Evolutionary conservation across 179 eudicot genomes (phyloP), one percentile per base, ranked within the genome.

Genomic region (Actinidia arguta): DNA sequence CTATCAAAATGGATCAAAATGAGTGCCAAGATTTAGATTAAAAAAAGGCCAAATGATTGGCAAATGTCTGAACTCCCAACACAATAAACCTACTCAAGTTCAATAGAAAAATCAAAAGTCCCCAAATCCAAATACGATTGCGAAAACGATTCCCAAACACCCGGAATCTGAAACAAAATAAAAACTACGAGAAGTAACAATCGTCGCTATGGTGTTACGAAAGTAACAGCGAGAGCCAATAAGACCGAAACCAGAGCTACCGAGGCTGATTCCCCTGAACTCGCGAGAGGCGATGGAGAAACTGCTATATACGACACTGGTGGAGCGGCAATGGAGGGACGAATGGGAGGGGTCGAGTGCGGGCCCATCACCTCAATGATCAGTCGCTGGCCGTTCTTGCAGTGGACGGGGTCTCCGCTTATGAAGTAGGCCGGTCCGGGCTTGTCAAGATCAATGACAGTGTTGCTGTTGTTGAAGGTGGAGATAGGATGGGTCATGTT

Each of bases 361-460:
- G 39, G 39, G 39, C 72, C 44, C 84, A 86, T 84, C 24, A 92
- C 93, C 10, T 91, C 85, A 0, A 92, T 82, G 27, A 73, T 63
- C 10, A 92, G 47, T 6, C 89, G 81, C 76, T 91, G 96, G 18
- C 94, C 96, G 31, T 47, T 77, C 10, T 27, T 54, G 84, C 97
- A 93, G 79, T 91, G 89, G 3, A 81, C 87, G 4, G 22, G 39
- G 16, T 81, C 58, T 1, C 94, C 94, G 56, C 95, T 93, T 17
- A 90, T 86, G 85, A 91, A 92, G 86, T 92, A 93, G 31, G 62
- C 39, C 0, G 83, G 62, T 0, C 92, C 94, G 0, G 90, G 85
- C 13, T 74, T 86, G 11, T 86, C 79, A 12, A 91, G 82, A 44
- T 81, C 62, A 0, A 67, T 54, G 0, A 90, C 55, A 8, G 22